Conservation (phyloP, 1,284 basidiomycete genomes). For the Stygiomarasmius scandens region DNA sequence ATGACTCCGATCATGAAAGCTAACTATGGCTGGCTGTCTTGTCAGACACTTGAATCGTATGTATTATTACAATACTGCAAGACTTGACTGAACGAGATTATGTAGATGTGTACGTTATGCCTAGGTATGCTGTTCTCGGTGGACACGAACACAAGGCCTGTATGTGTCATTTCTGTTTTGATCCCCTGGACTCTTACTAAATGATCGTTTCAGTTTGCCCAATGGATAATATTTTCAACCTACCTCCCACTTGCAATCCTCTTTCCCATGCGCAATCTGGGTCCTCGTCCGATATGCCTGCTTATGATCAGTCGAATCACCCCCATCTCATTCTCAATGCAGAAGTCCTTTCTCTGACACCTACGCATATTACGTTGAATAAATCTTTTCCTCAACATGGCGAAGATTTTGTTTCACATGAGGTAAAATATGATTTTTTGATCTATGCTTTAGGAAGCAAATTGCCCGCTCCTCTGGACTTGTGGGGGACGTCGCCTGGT, state of each 20-base stretch:
- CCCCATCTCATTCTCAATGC: constrained; percentile 46
- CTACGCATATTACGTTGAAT: constrained; percentile 43
- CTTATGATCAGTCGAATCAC: constrained; percentile 10
- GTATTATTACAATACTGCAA: too few relatives aligned
- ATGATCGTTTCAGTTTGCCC: background rate
- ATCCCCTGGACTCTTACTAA: background rate
- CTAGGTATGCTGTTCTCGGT: constrained; percentile 64
- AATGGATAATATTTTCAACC: background rate
- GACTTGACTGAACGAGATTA: background rate
- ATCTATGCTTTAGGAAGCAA: constrained; percentile 63
- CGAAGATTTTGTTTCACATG: background rate
- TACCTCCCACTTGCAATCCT: constrained; percentile 58
- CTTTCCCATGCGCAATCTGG: constrained; percentile 35
- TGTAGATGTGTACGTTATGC: constrained; percentile 63
- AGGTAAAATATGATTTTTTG: constrained; percentile 51
- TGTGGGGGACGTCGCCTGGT: constrained; percentile 42
- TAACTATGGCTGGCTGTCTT: background rate
- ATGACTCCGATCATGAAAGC: background rate
- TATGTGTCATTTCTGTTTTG: constrained; percentile 30
- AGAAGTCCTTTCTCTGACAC: constrained; percentile 31
- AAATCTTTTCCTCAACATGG: constrained; percentile 49
- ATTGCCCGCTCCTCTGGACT: constrained; percentile 56
- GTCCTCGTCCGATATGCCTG: background rate
- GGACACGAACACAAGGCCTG: constrained; percentile 77
- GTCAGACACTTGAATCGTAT: constrained; percentile 49